Evolutionary conservation across 257 asterid species (phyloP).

Genomic region (Ophiorrhiza pumila): DNA sequence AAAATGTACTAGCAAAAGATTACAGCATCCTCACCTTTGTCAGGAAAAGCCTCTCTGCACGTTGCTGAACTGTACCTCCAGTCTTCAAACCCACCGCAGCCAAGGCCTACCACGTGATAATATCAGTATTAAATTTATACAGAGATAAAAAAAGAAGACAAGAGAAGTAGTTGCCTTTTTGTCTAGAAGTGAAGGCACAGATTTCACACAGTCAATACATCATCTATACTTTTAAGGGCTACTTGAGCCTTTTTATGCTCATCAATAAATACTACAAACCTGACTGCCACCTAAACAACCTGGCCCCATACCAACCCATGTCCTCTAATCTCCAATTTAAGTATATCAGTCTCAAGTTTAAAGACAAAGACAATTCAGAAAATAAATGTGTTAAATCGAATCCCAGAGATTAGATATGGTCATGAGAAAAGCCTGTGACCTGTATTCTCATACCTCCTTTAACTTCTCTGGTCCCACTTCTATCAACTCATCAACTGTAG

Average conservation of each 20-base stretch:
- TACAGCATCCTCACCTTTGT: conserved; percentile 57
- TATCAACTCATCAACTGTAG: conserved; percentile 70
- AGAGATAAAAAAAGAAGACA: background rate
- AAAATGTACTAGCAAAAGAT: conserved; percentile 5
- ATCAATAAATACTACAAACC: background rate
- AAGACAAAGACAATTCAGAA: background rate
- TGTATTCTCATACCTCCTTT: conserved; percentile 60
- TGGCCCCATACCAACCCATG: background rate
- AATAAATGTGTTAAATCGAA: background rate
- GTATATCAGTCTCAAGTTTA: background rate
- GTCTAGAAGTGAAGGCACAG: background rate
- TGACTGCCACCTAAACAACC: background rate
- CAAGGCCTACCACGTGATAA: conserved; percentile 50
- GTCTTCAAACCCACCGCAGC: conserved; percentile 87
- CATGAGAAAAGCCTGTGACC: background rate
- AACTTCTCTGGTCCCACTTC: conserved; percentile 85
- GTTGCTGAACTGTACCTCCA: conserved; percentile 89
- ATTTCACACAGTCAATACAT: background rate
- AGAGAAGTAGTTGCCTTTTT: background rate
- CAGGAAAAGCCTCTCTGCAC: conserved; percentile 91
- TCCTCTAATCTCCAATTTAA: background rate
- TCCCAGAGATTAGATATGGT: background rate
- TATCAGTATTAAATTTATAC: conserved; percentile 11
- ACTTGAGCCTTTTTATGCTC: background rate
- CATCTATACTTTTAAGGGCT: background rate